Base-by-base conservation (phyloP, 805 yeast species). In the Hermanozyma aechmeae region DNA sequence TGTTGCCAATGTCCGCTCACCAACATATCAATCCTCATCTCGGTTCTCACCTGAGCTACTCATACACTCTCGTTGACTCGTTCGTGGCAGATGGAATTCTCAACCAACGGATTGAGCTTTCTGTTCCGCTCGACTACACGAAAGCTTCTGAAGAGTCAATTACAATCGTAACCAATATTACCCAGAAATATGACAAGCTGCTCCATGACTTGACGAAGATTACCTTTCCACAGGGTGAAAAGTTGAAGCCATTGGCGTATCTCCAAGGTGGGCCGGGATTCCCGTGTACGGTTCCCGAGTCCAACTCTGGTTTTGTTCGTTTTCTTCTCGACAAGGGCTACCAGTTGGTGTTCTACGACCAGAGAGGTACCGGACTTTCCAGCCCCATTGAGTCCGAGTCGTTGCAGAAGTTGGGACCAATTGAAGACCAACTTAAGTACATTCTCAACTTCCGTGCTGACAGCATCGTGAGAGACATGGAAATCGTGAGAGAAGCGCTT, bases 351-450 rank as follows among this genome's bases (percentile, higher is more conserved):
- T 62, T 56, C 23, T 48, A 70, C 27, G 80, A 73, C 50, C 79
- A 73, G 43, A 48, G 79, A 42, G 80, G 79, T n/a, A 73, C 79
- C 1, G 80, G 79, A 0, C 45, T 66, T 15, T 65, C 74, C 26
- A 51, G 66, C 3, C 65, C 73, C 1, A 43, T 74, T 13, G 71
- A 68, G 26, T 43, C 50, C 2, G 42, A 37, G 3, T 43, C 53
- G 6, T 41, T 60, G 21, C 16, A 13, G 17, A 4, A 24, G 4
- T n/a, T 17, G 20, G 34, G 35, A 5, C 16, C 11, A 8, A n/a
- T 14, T 18, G 44, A 40, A 0, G 32, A 40, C 3, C 33, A 46
- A 6, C 43, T 71, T 16, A 43, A 54, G 5, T 70, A 56, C 36
- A 33, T 73, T 7, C 32, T 56, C 20, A 47, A 61, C 31, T 73